Evolutionary conservation across 2,329 filamentous ascomycete genomes (phyloP), one percentile per base, ranked within the genome.

Genomic region (Alternaria consortialis): DNA sequence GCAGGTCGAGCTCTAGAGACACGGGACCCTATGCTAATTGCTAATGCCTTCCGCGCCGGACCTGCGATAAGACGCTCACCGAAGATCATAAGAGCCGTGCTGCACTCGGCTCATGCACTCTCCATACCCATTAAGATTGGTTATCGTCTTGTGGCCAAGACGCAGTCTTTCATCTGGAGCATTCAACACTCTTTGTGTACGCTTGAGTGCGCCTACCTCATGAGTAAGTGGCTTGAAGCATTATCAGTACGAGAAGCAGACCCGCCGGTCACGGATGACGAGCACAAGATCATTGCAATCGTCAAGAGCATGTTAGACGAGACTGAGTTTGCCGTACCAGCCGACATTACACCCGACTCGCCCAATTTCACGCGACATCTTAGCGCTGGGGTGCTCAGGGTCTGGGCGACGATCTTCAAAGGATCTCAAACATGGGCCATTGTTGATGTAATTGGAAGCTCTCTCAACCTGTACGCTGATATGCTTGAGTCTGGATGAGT

Each of bases 41-140:
- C 88, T 1, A 83, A 83, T 37, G 85, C 87, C 1, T 84, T 91
- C 63, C 83, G 83, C 55, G 83, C 85, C 48, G 86, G 86, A 17
- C 87, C 88, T 1, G 80, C 85, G 27, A 82, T 90, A 11, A 81
- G 85, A 20, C 83, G 89, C 53, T 88, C 85, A 54, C 80, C 84
- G 20, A 85, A 86, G 32, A 82, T 91, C 25, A 87, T 86, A 34
- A 82, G 88, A 46, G 89, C 89, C 1, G 85, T 91, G 0, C 84
- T 90, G 29, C 89, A 91, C 68, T 87, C 88, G 1, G 86, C 89
- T 29, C 89, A 91, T 71, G 88, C 89, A 0, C 79, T 92, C 36
- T 89, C 88, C 4, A 88, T 90, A 80, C 80, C 89, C 25, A 86
- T 90, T 60, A 89, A 88, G 66, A 79, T 80, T 52, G 79, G 79